Percentiles rank a stretch among this genome's conserved stretches.
Evolutionary conservation across 164 flowering plant species (phyloP).

Genomic region (Magnolia changhungtana): DNA sequence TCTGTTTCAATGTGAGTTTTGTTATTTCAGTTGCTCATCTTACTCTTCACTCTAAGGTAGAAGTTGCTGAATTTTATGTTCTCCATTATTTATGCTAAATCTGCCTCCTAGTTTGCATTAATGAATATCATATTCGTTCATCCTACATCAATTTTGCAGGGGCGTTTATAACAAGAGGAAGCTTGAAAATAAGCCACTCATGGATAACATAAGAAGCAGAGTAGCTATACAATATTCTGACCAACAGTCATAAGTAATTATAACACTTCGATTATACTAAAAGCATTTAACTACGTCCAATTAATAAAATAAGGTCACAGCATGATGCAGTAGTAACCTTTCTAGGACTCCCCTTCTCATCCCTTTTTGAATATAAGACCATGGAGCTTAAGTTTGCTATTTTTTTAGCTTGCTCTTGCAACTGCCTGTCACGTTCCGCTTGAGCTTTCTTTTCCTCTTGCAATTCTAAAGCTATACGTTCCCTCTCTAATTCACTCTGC

Average conservation of each 20-base stretch:
- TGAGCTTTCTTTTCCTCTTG: constrained; percentile 95
- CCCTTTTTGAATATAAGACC: constrained; percentile 70
- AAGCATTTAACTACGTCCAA: neutral
- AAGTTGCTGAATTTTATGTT: too few species aligned
- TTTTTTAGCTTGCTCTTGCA: constrained; percentile 84
- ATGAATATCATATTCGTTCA: too few species aligned
- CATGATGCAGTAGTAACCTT: constrained; percentile 39
- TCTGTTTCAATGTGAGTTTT: too few species aligned
- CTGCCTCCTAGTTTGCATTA: too few species aligned
- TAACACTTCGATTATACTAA: neutral
- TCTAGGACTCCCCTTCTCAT: constrained; percentile 49
- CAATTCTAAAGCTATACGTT: constrained; percentile 87
- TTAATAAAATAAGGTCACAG: neutral
- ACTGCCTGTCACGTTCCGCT: constrained; percentile 68
- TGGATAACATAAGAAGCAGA: too few species aligned
- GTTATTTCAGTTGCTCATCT: too few species aligned
- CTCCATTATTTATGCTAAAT: too few species aligned
- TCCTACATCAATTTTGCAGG: too few species aligned
- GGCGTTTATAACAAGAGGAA: too few species aligned
- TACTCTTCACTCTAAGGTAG: too few species aligned
- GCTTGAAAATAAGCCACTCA: too few species aligned
- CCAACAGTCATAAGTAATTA: too few species aligned
- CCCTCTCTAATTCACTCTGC: constrained; percentile 92
- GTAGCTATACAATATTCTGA: neutral
- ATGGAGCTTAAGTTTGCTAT: constrained; percentile 87